Evolutionary conservation across 768 basidiomycete genomes (phyloP).

Genomic region (Rossbeevera mucosa): DNA sequence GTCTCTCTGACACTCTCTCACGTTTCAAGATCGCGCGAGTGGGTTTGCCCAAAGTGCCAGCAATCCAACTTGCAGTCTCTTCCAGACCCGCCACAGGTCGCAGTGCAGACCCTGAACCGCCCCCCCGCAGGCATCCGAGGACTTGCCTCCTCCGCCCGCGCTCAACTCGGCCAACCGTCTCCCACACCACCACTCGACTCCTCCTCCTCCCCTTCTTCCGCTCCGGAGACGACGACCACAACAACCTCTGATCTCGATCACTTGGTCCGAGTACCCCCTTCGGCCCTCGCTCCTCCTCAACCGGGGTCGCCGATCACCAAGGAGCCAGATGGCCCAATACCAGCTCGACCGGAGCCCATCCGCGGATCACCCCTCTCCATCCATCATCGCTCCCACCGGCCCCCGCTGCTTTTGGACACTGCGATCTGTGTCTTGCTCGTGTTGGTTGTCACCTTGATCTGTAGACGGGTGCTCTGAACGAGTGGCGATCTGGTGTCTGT

Average conservation of each 20-base stretch:
- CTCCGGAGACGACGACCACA: slow-evolving; percentile 7
- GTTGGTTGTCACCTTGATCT: slow-evolving; percentile 63
- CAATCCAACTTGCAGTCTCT: slow-evolving; percentile 63
- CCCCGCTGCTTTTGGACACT: slow-evolving; percentile 66
- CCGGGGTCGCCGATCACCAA: slow-evolving; percentile 7
- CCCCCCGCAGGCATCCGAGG: slow-evolving; percentile 19
- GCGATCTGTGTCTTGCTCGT: slow-evolving; percentile 71
- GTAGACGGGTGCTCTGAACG: slow-evolving; percentile 48
- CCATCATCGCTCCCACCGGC: slow-evolving; percentile 29
- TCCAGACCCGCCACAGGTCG: slow-evolving; percentile 51
- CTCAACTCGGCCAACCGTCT: slow-evolving; percentile 16
- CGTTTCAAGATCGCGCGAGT: slow-evolving; percentile 63
- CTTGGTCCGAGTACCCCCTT: slow-evolving; percentile 3
- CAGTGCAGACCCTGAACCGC: slow-evolving; percentile 13
- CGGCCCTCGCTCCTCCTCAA: slow-evolving; percentile 9
- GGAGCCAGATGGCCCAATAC: slow-evolving; percentile 9
- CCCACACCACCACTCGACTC: slow-evolving; percentile 8
- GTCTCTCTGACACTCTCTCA: slow-evolving; percentile 7
- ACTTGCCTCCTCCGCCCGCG: slow-evolving; percentile 12
- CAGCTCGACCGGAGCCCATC: slow-evolving; percentile 11
- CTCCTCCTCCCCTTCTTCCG: slow-evolving; percentile 12
- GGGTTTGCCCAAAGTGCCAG: slow-evolving; percentile 74
- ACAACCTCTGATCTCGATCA: slow-evolving; percentile 14
- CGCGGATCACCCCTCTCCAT: slow-evolving; percentile 14
- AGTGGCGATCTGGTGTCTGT: slow-evolving; percentile 15